These are phyloP conservation scores for Ochetophila trinervis DNA, from an alignment of 306 rosid species.

Conservation along the genomic window DNA sequence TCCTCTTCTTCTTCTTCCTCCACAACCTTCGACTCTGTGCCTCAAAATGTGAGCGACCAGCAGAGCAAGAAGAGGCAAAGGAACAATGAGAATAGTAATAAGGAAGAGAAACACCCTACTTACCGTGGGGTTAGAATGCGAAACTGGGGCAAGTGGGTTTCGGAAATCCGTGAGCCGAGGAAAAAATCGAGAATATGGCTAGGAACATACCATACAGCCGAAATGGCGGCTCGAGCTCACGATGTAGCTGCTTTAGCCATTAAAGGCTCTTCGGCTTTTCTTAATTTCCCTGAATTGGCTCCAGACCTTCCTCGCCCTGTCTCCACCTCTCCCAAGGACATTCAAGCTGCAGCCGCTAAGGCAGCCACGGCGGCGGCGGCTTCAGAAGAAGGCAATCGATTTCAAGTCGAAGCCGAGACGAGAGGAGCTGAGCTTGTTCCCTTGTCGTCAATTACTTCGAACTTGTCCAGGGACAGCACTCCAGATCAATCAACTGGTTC, in stretches of 20 bases:
- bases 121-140: slow-evolving; percentile 85
- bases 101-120: slow-evolving; percentile 42
- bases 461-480: slow-evolving; percentile 23
- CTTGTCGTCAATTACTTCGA: slow-evolving; percentile 6
- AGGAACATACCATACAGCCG: slow-evolving; percentile 77
- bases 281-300: slow-evolving; percentile 75
- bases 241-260: slow-evolving; percentile 88
- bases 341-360: slow-evolving; percentile 76
- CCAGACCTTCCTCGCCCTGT: slow-evolving; percentile 58
- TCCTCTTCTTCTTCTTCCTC: slow-evolving; percentile 21
- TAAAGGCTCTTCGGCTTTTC: slow-evolving; percentile 71
- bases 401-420: slow-evolving; percentile 20
- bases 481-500: slow-evolving; percentile 35
- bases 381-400: slow-evolving; percentile 14
- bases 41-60: slow-evolving; percentile 24
- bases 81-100: slow-evolving; percentile 14
- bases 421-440: slow-evolving; percentile 21
- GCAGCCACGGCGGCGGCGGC: slow-evolving; percentile 67
- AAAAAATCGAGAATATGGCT: slow-evolving; percentile 94
- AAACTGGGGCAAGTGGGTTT: slow-evolving; percentile 88
- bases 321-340: slow-evolving; percentile 68
- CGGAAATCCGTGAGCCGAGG: slow-evolving; percentile 84
- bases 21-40: background rate
- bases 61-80: slow-evolving; percentile 37
- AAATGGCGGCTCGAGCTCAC: slow-evolving; percentile 96